Conservation (phyloP, 441 rosid genomes). For the Cnidoscolus chayamansa region DNA sequence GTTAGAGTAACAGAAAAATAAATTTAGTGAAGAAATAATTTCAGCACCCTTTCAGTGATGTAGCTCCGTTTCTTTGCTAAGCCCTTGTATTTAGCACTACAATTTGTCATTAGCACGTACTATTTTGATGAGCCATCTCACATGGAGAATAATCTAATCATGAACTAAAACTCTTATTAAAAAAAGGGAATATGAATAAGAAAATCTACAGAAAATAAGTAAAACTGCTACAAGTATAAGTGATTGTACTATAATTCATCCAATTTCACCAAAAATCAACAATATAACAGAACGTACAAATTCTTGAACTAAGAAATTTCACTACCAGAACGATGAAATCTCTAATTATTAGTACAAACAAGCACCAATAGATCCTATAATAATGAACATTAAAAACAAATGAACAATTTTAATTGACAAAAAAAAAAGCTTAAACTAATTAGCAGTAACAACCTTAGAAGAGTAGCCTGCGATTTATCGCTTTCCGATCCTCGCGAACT, state of each 20-base stretch:
- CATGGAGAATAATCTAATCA: neutral
- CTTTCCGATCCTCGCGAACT: slow-evolving; percentile 20
- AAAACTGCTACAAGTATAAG: neutral
- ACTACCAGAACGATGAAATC: neutral
- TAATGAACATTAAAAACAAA: neutral
- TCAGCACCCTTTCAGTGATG: too few species aligned
- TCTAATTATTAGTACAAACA: neutral
- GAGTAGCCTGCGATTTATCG: slow-evolving; percentile 38
- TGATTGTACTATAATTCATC: neutral
- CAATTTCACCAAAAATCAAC: neutral
- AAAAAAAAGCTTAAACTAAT: neutral
- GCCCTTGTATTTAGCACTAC: neutral
- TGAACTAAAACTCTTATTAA: neutral
- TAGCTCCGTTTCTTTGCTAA: neutral
- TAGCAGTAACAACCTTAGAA: neutral
- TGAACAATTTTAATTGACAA: neutral
- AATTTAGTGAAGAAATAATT: neutral
- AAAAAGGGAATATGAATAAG: neutral
- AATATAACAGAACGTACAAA: neutral
- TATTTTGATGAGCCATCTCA: neutral
- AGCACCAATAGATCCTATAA: neutral
- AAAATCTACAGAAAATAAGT: neutral
- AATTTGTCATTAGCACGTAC: neutral
- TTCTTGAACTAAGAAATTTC: neutral
- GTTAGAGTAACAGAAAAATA: neutral